Conservation (phyloP, 768 basidiomycete species). For the Cubamyces lactineus region DNA sequence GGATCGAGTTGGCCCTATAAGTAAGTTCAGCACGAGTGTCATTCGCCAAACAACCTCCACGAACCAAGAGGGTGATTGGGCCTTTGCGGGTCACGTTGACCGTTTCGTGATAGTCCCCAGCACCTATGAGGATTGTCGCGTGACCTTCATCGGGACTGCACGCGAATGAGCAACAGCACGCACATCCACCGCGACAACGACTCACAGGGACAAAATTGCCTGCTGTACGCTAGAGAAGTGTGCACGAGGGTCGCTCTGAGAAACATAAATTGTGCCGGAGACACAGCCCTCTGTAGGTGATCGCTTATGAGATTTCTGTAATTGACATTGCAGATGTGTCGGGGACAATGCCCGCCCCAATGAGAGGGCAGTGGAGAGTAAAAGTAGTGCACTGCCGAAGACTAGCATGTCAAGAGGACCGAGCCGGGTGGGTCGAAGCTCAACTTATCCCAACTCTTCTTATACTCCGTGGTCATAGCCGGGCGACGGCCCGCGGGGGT, state of each 20-base stretch:
- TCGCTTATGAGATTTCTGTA: conserved; percentile 44
- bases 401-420: too few species aligned
- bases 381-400: background rate
- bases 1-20: conserved; percentile 53
- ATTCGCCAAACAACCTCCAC: background rate
- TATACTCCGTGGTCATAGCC: too few species aligned
- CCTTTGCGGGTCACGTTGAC: conserved; percentile 57
- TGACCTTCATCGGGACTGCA: conserved; percentile 44
- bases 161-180: background rate
- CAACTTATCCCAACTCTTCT: too few species aligned
- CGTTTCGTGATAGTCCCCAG: conserved; percentile 62
- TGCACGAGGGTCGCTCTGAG: conserved; percentile 47
- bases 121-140: conserved; percentile 56
- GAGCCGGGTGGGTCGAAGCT: too few species aligned
- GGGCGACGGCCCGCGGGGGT: too few species aligned
- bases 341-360: conserved; percentile 46
- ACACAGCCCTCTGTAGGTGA: conserved; percentile 59
- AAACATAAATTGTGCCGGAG: conserved; percentile 62
- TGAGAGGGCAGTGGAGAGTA: background rate
- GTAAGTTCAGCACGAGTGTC: background rate
- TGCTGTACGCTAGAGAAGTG: conserved; percentile 55
- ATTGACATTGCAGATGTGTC: conserved; percentile 51
- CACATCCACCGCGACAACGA: background rate
- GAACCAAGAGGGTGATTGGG: conserved; percentile 60
- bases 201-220: conserved; percentile 59